phyloP scores from a whole-genome alignment of 2,329 filamentous ascomycete species.

The Arthrobotrys musiformis region DNA sequence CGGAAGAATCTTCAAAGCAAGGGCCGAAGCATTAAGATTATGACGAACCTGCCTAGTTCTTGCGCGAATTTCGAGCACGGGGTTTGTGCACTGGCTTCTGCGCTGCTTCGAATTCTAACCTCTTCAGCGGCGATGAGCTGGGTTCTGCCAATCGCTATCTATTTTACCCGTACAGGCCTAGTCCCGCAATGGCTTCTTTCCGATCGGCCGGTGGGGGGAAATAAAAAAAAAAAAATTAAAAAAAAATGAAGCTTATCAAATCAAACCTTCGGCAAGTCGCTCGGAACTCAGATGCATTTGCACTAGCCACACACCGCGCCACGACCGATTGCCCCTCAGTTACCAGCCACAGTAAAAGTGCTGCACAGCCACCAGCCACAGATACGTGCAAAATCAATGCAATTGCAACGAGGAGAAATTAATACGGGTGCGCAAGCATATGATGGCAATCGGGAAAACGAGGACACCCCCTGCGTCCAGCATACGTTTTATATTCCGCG shows the following conservation, averaged over 20 bases:
- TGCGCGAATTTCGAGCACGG: constrained; percentile 46
- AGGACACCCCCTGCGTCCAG: not conserved
- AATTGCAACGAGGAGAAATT: no score
- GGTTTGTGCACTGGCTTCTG: constrained; percentile 4
- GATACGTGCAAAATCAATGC: no score
- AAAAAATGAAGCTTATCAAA: not conserved
- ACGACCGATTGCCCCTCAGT: not conserved
- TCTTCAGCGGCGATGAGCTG: not conserved
- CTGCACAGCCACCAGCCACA: constrained; percentile 2
- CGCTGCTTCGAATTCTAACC: not conserved
- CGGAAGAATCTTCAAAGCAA: constrained; percentile 22
- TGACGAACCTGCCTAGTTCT: not conserved
- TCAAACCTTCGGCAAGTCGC: no score
- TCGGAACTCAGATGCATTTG: no score
- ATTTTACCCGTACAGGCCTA: not conserved
- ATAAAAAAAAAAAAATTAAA: no score
- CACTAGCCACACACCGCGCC: constrained; percentile 25
- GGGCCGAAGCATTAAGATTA: not conserved
- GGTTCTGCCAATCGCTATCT: not conserved
- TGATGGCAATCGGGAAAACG: no score
- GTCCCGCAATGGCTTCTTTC: not conserved
- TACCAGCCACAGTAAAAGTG: not conserved
- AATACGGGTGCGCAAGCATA: no score
- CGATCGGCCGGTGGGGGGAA: not conserved
- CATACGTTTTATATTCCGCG: not conserved